Evolutionary conservation across 495 filamentous ascomycete genomes (phyloP).

Genomic region (Penicillium cinerascens): DNA sequence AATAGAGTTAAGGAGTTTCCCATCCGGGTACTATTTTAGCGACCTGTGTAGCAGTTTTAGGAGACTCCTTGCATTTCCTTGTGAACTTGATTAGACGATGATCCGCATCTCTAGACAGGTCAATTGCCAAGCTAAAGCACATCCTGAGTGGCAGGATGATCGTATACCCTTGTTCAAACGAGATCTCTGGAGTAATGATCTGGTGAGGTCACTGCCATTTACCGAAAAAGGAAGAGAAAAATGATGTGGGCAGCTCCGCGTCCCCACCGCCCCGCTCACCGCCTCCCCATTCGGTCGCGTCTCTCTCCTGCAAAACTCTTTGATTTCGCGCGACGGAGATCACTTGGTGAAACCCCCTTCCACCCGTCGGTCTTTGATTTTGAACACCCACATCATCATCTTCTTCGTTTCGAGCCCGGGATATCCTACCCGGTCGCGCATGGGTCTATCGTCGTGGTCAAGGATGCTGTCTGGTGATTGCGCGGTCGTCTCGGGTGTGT

Average conservation of each 20-base stretch:
- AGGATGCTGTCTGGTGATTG: slow-evolving; percentile 44
- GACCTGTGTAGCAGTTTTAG: neutral
- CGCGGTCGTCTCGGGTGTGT: slow-evolving; percentile 38
- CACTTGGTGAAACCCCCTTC: neutral
- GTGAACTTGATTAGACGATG: neutral
- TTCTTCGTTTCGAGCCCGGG: neutral
- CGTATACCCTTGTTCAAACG: neutral
- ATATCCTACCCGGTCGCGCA: slow-evolving; percentile 14
- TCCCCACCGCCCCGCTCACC: neutral
- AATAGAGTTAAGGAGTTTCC: too few species aligned
- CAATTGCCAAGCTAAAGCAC: neutral
- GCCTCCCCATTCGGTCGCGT: slow-evolving; percentile 5
- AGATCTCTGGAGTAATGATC: neutral
- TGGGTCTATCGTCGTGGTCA: slow-evolving; percentile 25
- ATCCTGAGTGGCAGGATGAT: neutral
- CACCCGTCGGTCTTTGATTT: neutral
- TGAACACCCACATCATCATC: neutral
- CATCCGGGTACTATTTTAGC: neutral
- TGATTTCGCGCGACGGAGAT: slow-evolving; percentile 2
- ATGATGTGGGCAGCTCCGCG: neutral
- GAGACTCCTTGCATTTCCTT: neutral
- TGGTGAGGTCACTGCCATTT: neutral
- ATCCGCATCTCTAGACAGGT: neutral
- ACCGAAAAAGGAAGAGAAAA: neutral
- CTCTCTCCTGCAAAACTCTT: slow-evolving; percentile 6